Conservation (phyloP, 2,329 filamentous ascomycete species). For the Diaporthe longicolla region DNA sequence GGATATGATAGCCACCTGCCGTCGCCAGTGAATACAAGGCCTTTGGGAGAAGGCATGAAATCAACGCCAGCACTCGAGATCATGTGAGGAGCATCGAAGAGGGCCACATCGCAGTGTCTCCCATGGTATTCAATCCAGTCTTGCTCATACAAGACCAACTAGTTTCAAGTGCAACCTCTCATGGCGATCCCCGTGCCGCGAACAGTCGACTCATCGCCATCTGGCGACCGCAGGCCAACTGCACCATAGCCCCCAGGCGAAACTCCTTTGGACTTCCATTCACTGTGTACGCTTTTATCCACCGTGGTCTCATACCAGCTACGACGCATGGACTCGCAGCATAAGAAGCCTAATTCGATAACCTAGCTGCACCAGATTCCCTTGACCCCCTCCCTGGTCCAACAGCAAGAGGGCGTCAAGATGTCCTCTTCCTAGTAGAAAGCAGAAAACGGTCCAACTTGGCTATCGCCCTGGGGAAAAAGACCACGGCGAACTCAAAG, state of each 20-base stretch:
- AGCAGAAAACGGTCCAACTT: neutral
- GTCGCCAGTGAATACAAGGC: neutral
- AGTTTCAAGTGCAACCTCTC: neutral
- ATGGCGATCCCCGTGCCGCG: neutral
- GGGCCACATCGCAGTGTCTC: too few relatives aligned
- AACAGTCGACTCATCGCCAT: neutral
- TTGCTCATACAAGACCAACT: neutral
- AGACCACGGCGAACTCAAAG: neutral
- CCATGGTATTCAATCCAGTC: neutral
- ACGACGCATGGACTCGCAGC: neutral
- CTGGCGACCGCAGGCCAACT: neutral
- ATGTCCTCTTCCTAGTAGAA: too few relatives aligned
- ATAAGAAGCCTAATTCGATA: neutral
- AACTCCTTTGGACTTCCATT: neutral
- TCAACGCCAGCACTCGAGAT: neutral
- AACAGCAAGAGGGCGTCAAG: constrained; percentile 9
- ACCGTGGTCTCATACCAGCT: neutral
- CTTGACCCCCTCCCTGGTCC: too few relatives aligned
- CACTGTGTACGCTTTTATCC: neutral
- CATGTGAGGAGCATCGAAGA: neutral
- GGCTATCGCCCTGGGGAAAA: neutral
- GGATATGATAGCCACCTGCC: too few relatives aligned
- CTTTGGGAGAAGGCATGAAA: neutral
- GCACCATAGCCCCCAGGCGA: neutral
- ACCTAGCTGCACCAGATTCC: neutral